A percentile compares a stretch with the other conserved stretches of the same genome.
phyloP scores from a whole-genome alignment of 257 asterid species.

The Thymus mandschuricus region DNA sequence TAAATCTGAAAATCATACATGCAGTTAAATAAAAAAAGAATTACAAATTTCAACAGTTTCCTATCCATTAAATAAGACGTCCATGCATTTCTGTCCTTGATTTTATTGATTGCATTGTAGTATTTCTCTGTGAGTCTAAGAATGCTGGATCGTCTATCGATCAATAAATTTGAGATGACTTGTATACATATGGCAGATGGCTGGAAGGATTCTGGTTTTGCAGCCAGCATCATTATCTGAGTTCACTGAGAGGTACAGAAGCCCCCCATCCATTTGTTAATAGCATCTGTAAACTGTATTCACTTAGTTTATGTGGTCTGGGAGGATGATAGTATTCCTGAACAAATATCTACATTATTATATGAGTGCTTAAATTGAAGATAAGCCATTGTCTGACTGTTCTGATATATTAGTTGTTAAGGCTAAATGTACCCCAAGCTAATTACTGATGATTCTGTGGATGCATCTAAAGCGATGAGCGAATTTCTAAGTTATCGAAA shows the following conservation, averaged over 20 bases:
- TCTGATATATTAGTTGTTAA: slow-evolving; percentile 4
- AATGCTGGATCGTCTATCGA: slow-evolving; percentile 21
- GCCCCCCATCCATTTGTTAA: slow-evolving; percentile 17
- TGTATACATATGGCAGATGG: slow-evolving; percentile 59
- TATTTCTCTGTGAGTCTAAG: slow-evolving; percentile 3
- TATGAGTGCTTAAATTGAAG: slow-evolving; percentile 20
- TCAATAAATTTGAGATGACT: not conserved
- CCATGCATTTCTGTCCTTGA: slow-evolving; percentile 1
- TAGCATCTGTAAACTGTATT: slow-evolving; percentile 32
- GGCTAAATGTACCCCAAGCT: not conserved
- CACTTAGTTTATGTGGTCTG: slow-evolving; percentile 23
- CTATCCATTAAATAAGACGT: not conserved
- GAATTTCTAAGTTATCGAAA: not conserved
- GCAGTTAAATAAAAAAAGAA: not conserved
- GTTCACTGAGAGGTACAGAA: slow-evolving; percentile 66
- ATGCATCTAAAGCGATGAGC: not conserved
- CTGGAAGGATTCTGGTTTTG: slow-evolving; percentile 80
- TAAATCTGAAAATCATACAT: not conserved
- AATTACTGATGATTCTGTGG: not conserved
- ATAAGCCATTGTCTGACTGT: not conserved
- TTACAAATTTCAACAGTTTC: not conserved
- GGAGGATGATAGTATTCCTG: slow-evolving; percentile 23
- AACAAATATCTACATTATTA: slow-evolving; percentile 19
- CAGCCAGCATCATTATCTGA: slow-evolving; percentile 75
- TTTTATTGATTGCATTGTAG: not conserved